Percentiles rank a stretch among this genome's conserved stretches.
Conservation (phyloP, 2,329 filamentous ascomycete species). For the Botryosphaeria dothidea region DNA sequence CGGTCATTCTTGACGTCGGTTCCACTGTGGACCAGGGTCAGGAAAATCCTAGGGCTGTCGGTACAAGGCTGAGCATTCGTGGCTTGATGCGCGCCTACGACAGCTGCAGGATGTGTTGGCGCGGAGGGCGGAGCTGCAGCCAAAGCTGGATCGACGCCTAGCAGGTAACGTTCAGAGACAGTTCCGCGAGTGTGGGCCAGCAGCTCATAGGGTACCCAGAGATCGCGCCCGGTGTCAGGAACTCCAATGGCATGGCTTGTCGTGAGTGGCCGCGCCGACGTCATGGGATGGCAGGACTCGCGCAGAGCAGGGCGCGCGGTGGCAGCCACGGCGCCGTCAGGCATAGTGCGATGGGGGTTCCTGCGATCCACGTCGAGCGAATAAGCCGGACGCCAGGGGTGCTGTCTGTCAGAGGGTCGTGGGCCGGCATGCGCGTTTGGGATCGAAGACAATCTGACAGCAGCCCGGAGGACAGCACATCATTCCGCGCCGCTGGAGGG, state of each 20-base stretch:
- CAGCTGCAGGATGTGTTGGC: conserved; percentile 41
- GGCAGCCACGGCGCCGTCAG: conserved; percentile 7
- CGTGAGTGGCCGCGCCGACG: conserved; percentile 2
- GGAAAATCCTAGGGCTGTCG: conserved; percentile 18
- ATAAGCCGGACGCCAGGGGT: conserved; percentile 8
- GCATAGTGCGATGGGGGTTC: neutral
- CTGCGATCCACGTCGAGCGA: conserved; percentile 14
- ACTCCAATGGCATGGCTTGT: conserved; percentile 15
- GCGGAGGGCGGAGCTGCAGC: conserved; percentile 17
- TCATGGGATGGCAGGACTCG: neutral
- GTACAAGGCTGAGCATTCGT: conserved; percentile 29
- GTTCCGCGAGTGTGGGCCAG: conserved; percentile 33
- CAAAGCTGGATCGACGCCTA: conserved; percentile 20
- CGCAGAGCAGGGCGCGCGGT: conserved; percentile 11
- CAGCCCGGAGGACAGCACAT: conserved; percentile 18
- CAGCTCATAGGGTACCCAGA: conserved; percentile 41
- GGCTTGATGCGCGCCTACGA: conserved; percentile 24
- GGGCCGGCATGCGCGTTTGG: neutral
- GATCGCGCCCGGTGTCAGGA: conserved; percentile 28
- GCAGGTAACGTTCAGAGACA: conserved; percentile 10
- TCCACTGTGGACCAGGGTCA: conserved; percentile 7
- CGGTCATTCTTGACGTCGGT: neutral
- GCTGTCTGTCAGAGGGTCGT: neutral
- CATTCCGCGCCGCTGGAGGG: conserved; percentile 3
- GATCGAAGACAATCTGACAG: conserved; percentile 15